Percentiles rank a stretch among this genome's conserved stretches.
Evolutionary conservation across 805 yeast genomes (phyloP).

Genomic region (Tetrapisispora nanseiensis): DNA sequence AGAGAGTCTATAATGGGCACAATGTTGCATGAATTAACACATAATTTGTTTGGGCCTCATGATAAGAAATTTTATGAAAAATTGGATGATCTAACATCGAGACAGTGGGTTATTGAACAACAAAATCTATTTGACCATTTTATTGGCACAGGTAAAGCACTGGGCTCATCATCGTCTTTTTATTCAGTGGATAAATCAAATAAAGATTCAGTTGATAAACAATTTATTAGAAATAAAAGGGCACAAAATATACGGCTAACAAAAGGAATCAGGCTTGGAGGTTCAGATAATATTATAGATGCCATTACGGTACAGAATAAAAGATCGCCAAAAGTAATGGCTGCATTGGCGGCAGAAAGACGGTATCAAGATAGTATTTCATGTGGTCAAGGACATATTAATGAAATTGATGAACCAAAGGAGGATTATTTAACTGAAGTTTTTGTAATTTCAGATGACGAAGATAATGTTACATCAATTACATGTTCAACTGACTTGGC

Average conservation of each 20-base stretch:
- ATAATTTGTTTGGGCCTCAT: constrained; percentile 74
- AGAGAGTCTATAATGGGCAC: constrained; percentile 65
- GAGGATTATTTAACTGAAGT: constrained; percentile 13
- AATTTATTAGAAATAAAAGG: not conserved
- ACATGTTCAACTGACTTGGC: too few relatives aligned
- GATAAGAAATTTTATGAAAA: constrained; percentile 57
- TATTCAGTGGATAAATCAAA: not conserved
- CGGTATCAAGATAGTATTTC: constrained; percentile 18
- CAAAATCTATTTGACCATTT: constrained; percentile 24
- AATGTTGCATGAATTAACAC: constrained; percentile 80
- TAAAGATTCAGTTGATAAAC: constrained; percentile 3
- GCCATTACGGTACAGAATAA: not conserved
- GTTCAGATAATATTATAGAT: not conserved
- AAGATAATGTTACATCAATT: constrained; percentile 6
- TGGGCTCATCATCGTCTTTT: too few relatives aligned
- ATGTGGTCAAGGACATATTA: constrained; percentile 12
- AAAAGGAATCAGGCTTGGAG: constrained; percentile 9
- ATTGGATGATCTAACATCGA: constrained; percentile 49
- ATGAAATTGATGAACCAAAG: not conserved
- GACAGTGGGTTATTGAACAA: constrained; percentile 33
- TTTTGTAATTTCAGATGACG: constrained; percentile 13
- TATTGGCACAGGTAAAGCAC: constrained; percentile 24
- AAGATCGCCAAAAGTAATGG: constrained; percentile 24
- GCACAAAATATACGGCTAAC: not conserved
- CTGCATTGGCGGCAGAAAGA: constrained; percentile 26